Evolutionary conservation across 345 rosid genomes (phyloP).

Genomic region (Ceriops zippeliana): DNA sequence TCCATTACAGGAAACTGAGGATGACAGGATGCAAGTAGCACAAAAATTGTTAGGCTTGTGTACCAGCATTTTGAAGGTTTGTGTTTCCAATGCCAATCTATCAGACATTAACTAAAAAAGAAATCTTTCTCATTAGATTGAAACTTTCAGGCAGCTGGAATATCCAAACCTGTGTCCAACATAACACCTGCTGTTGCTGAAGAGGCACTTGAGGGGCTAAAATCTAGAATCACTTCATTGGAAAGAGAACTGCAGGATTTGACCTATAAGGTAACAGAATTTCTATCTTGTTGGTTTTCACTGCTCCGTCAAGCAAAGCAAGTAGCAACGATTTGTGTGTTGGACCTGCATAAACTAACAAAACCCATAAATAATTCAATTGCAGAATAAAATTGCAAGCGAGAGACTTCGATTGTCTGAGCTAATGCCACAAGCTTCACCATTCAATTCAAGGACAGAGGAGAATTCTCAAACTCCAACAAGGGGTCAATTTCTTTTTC

Average conservation of each 20-base stretch:
- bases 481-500: slow-evolving; percentile 40
- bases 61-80: slow-evolving; percentile 68
- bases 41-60: slow-evolving; percentile 62
- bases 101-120: background rate
- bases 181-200: slow-evolving; percentile 65
- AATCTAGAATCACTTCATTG: slow-evolving; percentile 46
- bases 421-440: slow-evolving; percentile 30
- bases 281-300: background rate
- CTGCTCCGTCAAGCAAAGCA: slow-evolving; percentile 4
- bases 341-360: slow-evolving; percentile 1
- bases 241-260: slow-evolving; percentile 73
- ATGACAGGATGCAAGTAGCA: slow-evolving; percentile 61
- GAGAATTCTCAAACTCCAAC: slow-evolving; percentile 51
- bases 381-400: slow-evolving; percentile 43
- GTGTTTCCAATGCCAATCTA: no score
- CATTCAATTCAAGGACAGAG: slow-evolving; percentile 35
- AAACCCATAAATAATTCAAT: background rate
- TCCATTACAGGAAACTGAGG: slow-evolving; percentile 57
- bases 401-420: slow-evolving; percentile 56
- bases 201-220: slow-evolving; percentile 72
- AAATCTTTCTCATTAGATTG: background rate
- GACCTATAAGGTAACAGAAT: slow-evolving; percentile 46
- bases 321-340: slow-evolving; percentile 7
- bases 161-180: slow-evolving; percentile 46
- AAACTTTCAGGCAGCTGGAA: slow-evolving; percentile 56